A percentile compares a stretch with the other conserved stretches of the same genome.
Conservation (phyloP, 345 rosid genomes). For the Corchorus olitorius region DNA sequence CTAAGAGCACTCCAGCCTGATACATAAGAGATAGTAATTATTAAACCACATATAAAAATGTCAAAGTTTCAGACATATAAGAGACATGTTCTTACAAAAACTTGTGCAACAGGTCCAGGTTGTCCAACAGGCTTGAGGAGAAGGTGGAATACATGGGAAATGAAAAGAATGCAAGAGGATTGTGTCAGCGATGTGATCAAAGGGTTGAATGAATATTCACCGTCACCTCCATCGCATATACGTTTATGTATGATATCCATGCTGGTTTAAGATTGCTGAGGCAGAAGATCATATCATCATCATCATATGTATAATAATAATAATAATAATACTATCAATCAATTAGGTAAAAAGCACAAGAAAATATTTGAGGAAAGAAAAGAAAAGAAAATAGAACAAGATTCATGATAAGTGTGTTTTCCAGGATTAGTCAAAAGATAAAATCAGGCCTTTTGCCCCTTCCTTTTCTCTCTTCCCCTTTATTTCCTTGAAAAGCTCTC, state of each 20-base stretch:
- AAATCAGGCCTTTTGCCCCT: neutral
- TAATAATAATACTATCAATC: no score
- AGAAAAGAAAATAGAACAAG: neutral
- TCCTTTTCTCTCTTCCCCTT: slow-evolving; percentile 9
- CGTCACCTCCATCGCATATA: slow-evolving; percentile 23
- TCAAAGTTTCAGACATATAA: no score
- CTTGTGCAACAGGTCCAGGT: slow-evolving; percentile 80
- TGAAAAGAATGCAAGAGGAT: slow-evolving; percentile 65
- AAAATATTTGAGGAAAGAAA: neutral
- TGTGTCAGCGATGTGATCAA: slow-evolving; percentile 57
- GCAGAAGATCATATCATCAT: neutral
- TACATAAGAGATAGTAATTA: slow-evolving; percentile 11
- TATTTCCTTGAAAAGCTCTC: slow-evolving; percentile 21
- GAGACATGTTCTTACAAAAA: slow-evolving; percentile 51
- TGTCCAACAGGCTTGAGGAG: slow-evolving; percentile 69
- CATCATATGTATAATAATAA: no score
- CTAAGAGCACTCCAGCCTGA: slow-evolving; percentile 75
- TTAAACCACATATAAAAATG: no score
- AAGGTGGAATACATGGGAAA: slow-evolving; percentile 79
- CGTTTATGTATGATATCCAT: slow-evolving; percentile 35
- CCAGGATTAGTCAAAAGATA: neutral
- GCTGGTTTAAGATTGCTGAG: neutral
- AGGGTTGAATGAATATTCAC: slow-evolving; percentile 60
- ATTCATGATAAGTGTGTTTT: neutral
- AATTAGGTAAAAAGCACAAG: neutral